Percentiles rank a stretch among this genome's conserved stretches.
Evolutionary conservation across 495 filamentous ascomycete species (phyloP).

Genomic region (Penicillium steckii): DNA sequence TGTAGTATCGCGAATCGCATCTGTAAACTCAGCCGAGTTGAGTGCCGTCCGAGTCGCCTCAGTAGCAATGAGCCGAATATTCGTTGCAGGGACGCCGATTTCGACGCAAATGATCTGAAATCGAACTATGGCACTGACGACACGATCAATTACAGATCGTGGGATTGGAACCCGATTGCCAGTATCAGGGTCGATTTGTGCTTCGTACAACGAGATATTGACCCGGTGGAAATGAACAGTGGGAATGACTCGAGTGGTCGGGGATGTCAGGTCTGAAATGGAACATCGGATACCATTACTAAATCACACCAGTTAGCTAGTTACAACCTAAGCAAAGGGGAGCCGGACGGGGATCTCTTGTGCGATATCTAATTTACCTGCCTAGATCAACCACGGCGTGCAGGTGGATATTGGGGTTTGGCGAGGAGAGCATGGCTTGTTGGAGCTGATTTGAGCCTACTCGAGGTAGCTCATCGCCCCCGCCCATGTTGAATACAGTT

Average conservation of each 20-base stretch:
- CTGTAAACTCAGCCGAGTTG: conserved; percentile 68
- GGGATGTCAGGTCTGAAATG: conserved; percentile 73
- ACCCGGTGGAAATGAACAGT: conserved; percentile 76
- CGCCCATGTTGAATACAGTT: conserved; percentile 13
- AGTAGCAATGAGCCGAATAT: conserved; percentile 78
- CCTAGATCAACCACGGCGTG: conserved; percentile 33
- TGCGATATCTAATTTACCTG: conserved; percentile 20
- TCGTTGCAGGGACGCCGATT: conserved; percentile 59
- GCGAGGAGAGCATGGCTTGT: neutral
- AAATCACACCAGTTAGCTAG: neutral
- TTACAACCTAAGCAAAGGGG: too few species aligned
- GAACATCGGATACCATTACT: conserved; percentile 97
- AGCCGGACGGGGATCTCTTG: neutral
- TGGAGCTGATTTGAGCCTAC: neutral
- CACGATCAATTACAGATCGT: conserved; percentile 55
- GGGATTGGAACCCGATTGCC: conserved; percentile 58
- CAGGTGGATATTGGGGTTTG: conserved; percentile 10
- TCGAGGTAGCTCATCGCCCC: conserved; percentile 9
- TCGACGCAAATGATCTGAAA: conserved; percentile 74
- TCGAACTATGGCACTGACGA: conserved; percentile 62
- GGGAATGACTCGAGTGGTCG: conserved; percentile 67
- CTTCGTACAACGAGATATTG: conserved; percentile 88
- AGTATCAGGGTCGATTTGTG: conserved; percentile 53
- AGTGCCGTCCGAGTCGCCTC: conserved; percentile 82
- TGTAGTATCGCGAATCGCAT: conserved; percentile 57